Conservation (phyloP, 2,329 filamentous ascomycete species). For the Emergomyces africanus region DNA sequence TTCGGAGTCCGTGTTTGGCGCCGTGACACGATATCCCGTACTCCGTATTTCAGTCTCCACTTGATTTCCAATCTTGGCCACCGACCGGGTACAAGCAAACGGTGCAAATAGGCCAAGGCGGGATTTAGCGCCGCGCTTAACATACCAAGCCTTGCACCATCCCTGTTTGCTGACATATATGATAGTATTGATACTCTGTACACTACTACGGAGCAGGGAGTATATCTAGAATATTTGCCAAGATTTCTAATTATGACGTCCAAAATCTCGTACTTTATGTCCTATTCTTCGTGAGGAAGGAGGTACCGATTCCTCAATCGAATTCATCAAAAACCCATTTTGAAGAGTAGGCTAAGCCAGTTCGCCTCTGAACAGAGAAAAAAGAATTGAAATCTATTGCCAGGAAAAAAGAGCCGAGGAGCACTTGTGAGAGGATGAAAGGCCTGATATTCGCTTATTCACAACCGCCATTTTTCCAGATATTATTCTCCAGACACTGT, state of each 20-base stretch:
- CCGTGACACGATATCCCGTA: neutral
- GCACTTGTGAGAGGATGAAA: too few species aligned
- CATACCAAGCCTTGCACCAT: neutral
- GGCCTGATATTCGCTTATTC: too few species aligned
- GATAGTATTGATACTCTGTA: too few species aligned
- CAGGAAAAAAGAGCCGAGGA: too few species aligned
- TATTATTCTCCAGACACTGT: too few species aligned
- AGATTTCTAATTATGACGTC: neutral
- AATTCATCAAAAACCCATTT: neutral
- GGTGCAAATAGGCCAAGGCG: neutral
- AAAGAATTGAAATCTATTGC: too few species aligned
- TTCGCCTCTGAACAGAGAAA: neutral
- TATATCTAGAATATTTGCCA: neutral
- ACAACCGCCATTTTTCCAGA: too few species aligned
- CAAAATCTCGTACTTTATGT: neutral
- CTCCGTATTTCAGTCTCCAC: neutral
- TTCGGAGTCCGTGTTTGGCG: neutral
- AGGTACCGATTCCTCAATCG: neutral
- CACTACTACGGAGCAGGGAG: too few species aligned
- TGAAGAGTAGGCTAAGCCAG: neutral
- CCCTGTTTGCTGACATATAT: neutral
- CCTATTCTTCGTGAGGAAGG: neutral
- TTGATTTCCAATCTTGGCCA: neutral
- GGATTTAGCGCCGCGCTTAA: neutral
- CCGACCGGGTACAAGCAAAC: too few species aligned